Conservation (phyloP, 352 stramenopile genomes). For the Pythium rhizo-oryzae region DNA sequence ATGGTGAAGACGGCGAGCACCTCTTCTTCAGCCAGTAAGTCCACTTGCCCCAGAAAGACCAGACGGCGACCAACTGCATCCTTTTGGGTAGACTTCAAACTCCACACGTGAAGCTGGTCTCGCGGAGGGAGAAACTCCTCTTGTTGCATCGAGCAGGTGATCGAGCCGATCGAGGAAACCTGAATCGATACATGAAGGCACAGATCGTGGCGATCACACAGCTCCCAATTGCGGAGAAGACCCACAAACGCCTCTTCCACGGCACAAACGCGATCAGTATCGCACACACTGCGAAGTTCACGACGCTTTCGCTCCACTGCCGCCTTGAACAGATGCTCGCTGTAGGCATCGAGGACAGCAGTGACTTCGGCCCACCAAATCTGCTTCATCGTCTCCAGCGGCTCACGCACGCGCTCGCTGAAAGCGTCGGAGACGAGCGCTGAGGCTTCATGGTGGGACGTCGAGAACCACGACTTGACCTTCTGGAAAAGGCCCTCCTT, state of each 20-base stretch:
- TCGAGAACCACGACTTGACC: slow-evolving; percentile 5
- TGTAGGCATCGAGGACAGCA: background rate
- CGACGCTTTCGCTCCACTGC: background rate
- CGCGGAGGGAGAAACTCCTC: background rate
- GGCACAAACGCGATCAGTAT: too few species aligned
- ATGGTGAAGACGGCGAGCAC: background rate
- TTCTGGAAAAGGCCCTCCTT: background rate
- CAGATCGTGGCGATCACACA: too few species aligned
- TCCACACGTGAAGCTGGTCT: background rate
- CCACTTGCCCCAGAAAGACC: background rate
- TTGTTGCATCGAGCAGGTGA: slow-evolving; percentile 4
- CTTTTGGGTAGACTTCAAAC: background rate
- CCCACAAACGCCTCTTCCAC: too few species aligned
- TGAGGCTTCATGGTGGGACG: too few species aligned
- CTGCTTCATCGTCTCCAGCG: background rate
- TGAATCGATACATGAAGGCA: too few species aligned
- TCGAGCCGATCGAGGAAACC: background rate
- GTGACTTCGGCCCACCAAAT: slow-evolving; percentile 1
- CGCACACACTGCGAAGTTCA: background rate
- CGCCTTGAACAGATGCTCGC: background rate
- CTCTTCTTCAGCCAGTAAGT: background rate
- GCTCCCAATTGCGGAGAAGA: background rate
- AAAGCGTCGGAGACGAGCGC: background rate
- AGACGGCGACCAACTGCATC: background rate
- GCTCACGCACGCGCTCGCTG: background rate